A percentile compares a stretch with the other conserved stretches of the same genome.
Evolutionary conservation across 768 basidiomycete genomes (phyloP).

Genomic region (Coprinopsis sp.): DNA sequence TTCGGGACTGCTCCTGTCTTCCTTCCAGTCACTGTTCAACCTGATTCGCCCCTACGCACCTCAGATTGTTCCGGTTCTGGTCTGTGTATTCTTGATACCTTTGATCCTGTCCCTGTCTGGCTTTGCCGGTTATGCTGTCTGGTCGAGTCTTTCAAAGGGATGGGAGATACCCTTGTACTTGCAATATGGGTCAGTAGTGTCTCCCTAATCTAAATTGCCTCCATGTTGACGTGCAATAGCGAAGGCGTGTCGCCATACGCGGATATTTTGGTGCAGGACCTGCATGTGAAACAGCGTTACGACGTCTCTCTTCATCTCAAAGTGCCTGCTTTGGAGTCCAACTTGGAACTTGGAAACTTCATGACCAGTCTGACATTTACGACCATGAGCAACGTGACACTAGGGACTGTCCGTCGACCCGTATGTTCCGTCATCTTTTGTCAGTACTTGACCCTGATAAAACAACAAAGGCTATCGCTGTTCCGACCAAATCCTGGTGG

Average conservation of each 20-base stretch:
- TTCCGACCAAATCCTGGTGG: slow-evolving; percentile 39
- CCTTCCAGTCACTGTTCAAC: neutral
- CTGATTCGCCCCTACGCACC: slow-evolving; percentile 51
- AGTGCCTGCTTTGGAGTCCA: slow-evolving; percentile 62
- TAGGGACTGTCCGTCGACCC: slow-evolving; percentile 56
- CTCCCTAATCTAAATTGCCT: neutral
- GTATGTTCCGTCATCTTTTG: slow-evolving; percentile 38
- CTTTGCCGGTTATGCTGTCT: slow-evolving; percentile 69
- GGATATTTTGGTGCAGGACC: slow-evolving; percentile 40
- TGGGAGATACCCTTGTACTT: slow-evolving; percentile 70
- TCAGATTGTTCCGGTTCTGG: slow-evolving; percentile 59
- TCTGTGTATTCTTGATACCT: slow-evolving; percentile 61
- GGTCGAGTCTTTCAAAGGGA: slow-evolving; percentile 63
- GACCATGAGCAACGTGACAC: slow-evolving; percentile 58
- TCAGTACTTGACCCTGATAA: slow-evolving; percentile 6
- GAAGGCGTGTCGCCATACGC: slow-evolving; percentile 66
- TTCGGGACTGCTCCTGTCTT: slow-evolving; percentile 4
- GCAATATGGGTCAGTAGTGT: slow-evolving; percentile 68
- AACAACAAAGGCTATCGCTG: slow-evolving; percentile 50
- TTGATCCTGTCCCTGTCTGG: slow-evolving; percentile 55
- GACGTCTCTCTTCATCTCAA: slow-evolving; percentile 63
- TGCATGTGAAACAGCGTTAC: slow-evolving; percentile 65
- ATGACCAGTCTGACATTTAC: slow-evolving; percentile 66
- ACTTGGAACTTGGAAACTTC: slow-evolving; percentile 78
- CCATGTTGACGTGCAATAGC: slow-evolving; percentile 31